Evolutionary conservation across 2,329 filamentous ascomycete genomes (phyloP).

Genomic region (Pseudogymnoascus sp.): DNA sequence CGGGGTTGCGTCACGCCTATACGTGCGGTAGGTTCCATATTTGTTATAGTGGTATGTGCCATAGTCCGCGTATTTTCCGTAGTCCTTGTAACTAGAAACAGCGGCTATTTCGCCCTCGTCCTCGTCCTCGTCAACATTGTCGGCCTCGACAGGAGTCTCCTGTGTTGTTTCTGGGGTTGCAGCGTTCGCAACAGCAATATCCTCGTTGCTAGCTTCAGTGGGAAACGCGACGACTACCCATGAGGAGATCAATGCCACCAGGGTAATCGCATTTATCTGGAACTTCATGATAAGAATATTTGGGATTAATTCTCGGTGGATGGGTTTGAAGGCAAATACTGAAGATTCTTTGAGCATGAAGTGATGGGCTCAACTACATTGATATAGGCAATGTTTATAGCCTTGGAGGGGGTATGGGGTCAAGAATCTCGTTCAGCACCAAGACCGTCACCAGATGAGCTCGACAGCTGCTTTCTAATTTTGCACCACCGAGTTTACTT

Average conservation of each 20-base stretch:
- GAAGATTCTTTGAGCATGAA: neutral
- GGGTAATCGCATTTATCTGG: neutral
- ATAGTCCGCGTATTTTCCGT: neutral
- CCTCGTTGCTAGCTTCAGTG: neutral
- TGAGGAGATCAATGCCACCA: neutral
- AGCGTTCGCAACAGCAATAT: neutral
- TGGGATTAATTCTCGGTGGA: neutral
- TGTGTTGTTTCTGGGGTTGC: neutral
- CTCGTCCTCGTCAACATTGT: neutral
- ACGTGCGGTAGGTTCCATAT: too few relatives aligned
- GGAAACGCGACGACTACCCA: neutral
- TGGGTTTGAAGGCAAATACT: neutral
- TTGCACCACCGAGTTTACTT: neutral
- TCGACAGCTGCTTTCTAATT: neutral
- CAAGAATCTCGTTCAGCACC: neutral
- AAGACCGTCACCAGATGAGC: neutral
- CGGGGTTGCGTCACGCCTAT: too few relatives aligned
- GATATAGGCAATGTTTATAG: neutral
- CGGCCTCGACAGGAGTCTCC: neutral
- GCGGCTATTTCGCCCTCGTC: neutral
- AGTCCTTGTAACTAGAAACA: neutral
- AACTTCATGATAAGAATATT: neutral
- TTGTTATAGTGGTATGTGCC: neutral
- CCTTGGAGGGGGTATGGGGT: neutral
- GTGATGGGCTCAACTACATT: neutral